Conservation (phyloP, 139 green algal species). For the Coelastrella sp. region DNA sequence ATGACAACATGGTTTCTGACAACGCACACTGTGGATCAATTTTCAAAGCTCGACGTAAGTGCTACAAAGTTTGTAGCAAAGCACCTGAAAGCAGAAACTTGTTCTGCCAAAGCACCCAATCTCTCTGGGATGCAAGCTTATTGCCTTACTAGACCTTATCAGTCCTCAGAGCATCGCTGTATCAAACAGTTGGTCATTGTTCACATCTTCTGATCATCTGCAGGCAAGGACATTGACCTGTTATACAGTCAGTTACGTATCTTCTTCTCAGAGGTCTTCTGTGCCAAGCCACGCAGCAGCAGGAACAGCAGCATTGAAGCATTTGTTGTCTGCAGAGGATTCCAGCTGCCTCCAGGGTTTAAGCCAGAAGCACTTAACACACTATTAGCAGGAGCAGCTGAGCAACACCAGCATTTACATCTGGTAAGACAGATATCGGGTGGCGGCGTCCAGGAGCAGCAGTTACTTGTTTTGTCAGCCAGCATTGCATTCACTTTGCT, state of each 20-base stretch:
- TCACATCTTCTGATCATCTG: neutral
- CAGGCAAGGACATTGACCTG: slow-evolving; percentile 90
- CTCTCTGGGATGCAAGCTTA: too few relatives aligned
- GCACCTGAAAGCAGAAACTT: too few relatives aligned
- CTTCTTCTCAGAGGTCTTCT: slow-evolving; percentile 92
- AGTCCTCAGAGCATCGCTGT: too few relatives aligned
- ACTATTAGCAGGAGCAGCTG: slow-evolving; percentile 62
- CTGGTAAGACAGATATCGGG: neutral
- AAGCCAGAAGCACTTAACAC: slow-evolving; percentile 60
- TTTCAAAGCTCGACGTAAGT: too few relatives aligned
- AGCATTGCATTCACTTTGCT: too few relatives aligned
- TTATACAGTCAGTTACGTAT: slow-evolving; percentile 94
- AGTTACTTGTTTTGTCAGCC: too few relatives aligned
- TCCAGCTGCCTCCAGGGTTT: slow-evolving; percentile 79
- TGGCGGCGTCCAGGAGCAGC: neutral
- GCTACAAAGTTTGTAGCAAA: too few relatives aligned
- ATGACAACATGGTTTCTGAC: too few relatives aligned
- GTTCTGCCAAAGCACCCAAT: too few relatives aligned
- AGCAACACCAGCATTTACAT: slow-evolving; percentile 31
- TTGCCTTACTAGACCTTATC: too few relatives aligned
- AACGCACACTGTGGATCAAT: too few relatives aligned
- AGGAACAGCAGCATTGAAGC: slow-evolving; percentile 95
- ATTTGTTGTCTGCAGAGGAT: slow-evolving; percentile 96
- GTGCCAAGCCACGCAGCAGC: slow-evolving; percentile 94
- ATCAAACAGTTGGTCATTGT: neutral